Evolutionary conservation across 192 early-diverging fungal genomes (phyloP).

Genomic region (Podila epicladia): DNA sequence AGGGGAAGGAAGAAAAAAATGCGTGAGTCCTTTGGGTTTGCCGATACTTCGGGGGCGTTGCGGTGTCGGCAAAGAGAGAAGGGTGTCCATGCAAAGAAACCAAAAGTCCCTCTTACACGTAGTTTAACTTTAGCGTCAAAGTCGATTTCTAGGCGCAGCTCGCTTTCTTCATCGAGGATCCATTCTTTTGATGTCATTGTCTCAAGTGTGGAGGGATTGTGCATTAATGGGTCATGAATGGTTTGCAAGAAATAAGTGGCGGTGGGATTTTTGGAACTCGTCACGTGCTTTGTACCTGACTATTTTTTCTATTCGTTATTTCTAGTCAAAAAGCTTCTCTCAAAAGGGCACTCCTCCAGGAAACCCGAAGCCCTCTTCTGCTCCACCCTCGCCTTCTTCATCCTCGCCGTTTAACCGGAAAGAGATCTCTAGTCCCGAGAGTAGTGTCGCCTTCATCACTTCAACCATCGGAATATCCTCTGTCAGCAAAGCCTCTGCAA

Average conservation of each 20-base stretch:
- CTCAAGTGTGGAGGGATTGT: neutral
- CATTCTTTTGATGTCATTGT: conserved; percentile 59
- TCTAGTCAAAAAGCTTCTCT: too few species aligned
- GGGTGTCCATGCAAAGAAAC: neutral
- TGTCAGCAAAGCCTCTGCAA: neutral
- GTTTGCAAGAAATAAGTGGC: too few species aligned
- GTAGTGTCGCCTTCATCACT: conserved; percentile 21
- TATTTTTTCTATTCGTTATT: too few species aligned
- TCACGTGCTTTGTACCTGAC: too few species aligned
- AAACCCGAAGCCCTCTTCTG: conserved; percentile 9
- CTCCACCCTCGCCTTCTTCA: conserved; percentile 17
- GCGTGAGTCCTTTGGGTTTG: neutral
- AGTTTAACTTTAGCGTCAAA: conserved; percentile 71
- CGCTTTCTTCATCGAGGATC: conserved; percentile 79
- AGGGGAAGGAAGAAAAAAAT: conserved; percentile 1
- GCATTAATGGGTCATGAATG: neutral
- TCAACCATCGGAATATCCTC: conserved; percentile 4
- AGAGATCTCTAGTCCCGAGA: conserved; percentile 26
- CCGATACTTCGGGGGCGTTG: neutral
- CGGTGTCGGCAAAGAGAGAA: neutral
- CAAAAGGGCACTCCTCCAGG: conserved; percentile 6
- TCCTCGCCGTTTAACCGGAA: conserved; percentile 24
- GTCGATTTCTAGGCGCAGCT: conserved; percentile 93
- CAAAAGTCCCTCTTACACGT: conserved; percentile 61
- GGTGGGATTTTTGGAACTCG: too few species aligned